A percentile compares a stretch with the other conserved stretches of the same genome.
phyloP scores from a whole-genome alignment of 768 basidiomycete genomes.

The Strobilomyces echinocephalus region DNA sequence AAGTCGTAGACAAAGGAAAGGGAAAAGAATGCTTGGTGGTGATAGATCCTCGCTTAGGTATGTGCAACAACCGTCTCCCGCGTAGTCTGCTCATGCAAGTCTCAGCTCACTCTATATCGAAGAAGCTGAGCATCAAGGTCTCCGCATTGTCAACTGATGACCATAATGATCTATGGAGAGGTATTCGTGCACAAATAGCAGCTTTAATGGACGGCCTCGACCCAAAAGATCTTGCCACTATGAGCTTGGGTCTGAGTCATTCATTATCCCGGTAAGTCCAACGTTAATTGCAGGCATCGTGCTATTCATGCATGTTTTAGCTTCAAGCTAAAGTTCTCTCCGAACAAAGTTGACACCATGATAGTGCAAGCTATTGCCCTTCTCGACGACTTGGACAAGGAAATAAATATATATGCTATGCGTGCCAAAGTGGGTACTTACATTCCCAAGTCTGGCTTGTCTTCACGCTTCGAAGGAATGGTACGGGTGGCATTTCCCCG shows the following conservation, averaged over 20 bases:
- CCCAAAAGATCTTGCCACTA: slow-evolving; percentile 91
- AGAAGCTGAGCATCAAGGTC: slow-evolving; percentile 91
- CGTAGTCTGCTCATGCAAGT: slow-evolving; percentile 5
- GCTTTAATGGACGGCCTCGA: slow-evolving; percentile 86
- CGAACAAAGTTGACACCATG: slow-evolving; percentile 99
- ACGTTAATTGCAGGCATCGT: neutral
- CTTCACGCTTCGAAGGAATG: slow-evolving; percentile 66
- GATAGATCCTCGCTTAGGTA: slow-evolving; percentile 87
- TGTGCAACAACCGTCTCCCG: slow-evolving; percentile 24
- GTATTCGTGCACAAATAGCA: slow-evolving; percentile 86
- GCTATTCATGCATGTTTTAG: slow-evolving; percentile 37
- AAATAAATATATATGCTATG: slow-evolving; percentile 99
- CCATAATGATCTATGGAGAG: slow-evolving; percentile 85
- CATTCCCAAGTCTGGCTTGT: neutral
- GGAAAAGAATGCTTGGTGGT: slow-evolving; percentile 81
- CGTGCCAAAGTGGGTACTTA: slow-evolving; percentile 78
- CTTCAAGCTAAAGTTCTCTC: slow-evolving; percentile 99
- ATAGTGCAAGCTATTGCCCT: slow-evolving; percentile 97
- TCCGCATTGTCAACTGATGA: slow-evolving; percentile 52
- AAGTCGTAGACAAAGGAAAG: slow-evolving; percentile 86
- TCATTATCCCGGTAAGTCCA: slow-evolving; percentile 79
- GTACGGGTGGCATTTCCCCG: slow-evolving; percentile 99
- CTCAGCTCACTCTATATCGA: slow-evolving; percentile 79
- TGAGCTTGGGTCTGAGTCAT: slow-evolving; percentile 97
- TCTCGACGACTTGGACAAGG: slow-evolving; percentile 98